Conservation (phyloP, 106 monocot species). For the Acanthochlamys bracteata region DNA sequence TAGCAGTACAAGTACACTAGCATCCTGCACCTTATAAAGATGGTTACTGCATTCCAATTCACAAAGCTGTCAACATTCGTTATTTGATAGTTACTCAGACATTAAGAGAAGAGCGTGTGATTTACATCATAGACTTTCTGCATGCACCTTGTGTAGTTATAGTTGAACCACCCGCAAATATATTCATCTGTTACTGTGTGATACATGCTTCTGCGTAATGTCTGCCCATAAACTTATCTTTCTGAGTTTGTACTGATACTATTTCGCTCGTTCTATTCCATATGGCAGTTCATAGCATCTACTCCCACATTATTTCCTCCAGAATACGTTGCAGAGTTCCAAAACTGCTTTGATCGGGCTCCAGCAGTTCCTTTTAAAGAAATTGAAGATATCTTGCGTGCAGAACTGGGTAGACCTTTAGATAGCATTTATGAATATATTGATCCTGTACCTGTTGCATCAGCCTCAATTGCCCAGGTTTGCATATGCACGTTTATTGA, state of each 20-base stretch:
- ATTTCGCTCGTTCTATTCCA: conserved; percentile 15
- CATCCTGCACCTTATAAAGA: too few species aligned
- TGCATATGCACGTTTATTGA: conserved; percentile 1
- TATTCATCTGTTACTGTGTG: too few species aligned
- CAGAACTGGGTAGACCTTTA: conserved; percentile 72
- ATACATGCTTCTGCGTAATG: not conserved
- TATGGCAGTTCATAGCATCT: conserved; percentile 92
- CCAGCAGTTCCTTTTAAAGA: conserved; percentile 73
- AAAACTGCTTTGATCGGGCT: conserved; percentile 92
- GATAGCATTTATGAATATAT: conserved; percentile 82
- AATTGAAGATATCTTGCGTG: conserved; percentile 67
- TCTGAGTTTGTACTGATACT: not conserved
- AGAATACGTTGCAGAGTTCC: conserved; percentile 90
- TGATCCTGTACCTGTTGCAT: conserved; percentile 90
- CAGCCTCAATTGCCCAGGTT: conserved; percentile 95
- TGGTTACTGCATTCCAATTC: too few species aligned
- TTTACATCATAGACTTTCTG: too few species aligned
- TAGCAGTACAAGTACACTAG: too few species aligned
- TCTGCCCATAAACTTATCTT: not conserved
- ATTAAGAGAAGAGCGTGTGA: too few species aligned
- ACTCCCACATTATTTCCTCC: conserved; percentile 93
- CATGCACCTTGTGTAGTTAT: too few species aligned
- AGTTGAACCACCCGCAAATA: too few species aligned
- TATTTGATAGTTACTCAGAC: too few species aligned
- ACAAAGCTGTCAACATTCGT: too few species aligned